phyloP scores from a whole-genome alignment of 2,329 filamentous ascomycete species.

The Aspergillus niger region DNA sequence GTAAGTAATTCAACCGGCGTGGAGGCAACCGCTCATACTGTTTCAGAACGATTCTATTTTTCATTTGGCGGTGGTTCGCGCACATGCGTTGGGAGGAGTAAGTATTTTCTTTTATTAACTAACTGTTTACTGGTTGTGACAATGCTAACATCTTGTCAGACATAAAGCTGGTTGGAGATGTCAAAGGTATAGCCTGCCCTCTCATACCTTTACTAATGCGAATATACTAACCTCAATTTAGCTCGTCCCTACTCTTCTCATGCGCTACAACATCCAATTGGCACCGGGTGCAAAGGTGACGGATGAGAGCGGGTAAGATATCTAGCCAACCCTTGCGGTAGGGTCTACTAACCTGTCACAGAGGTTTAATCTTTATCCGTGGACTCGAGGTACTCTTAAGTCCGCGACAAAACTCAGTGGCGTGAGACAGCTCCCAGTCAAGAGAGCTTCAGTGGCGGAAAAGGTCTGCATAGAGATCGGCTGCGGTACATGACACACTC shows the following conservation, averaged over 20 bases:
- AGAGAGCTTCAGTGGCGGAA: no score
- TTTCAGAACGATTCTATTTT: slow-evolving; percentile 4
- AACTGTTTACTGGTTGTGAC: not conserved
- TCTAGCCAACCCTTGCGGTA: not conserved
- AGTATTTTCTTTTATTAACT: not conserved
- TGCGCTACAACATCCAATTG: not conserved
- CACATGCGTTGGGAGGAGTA: slow-evolving; percentile 4
- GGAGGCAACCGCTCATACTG: not conserved
- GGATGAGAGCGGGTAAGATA: not conserved
- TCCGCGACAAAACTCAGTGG: not conserved
- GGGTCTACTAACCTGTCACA: not conserved
- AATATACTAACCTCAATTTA: not conserved
- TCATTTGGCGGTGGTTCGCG: slow-evolving; percentile 1
- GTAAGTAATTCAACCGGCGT: not conserved
- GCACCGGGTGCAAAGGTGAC: not conserved
- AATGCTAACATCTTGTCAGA: not conserved
- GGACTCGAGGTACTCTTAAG: not conserved
- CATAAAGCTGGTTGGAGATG: not conserved
- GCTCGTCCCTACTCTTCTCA: not conserved
- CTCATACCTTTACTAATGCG: no score
- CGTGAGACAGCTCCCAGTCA: not conserved
- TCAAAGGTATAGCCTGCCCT: not conserved
- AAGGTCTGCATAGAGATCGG: no score
- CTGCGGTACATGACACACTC: no score
- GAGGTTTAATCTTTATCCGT: not conserved